phyloP scores from a whole-genome alignment of 1,284 basidiomycete genomes.

The Microbotryomycetes sp. region DNA sequence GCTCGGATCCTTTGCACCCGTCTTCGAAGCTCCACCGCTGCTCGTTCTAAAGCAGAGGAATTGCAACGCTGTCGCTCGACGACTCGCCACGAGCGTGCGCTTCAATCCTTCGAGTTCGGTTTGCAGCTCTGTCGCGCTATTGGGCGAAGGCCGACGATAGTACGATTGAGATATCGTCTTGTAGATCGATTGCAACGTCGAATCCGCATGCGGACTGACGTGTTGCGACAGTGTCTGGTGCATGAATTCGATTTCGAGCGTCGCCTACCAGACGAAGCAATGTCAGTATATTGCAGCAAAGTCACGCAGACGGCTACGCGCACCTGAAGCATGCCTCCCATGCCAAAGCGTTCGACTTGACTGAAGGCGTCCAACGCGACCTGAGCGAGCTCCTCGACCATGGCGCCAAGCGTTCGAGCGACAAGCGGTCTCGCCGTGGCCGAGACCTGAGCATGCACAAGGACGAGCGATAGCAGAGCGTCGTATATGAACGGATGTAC shows the following conservation, averaged over 20 bases:
- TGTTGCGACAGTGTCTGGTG: slow-evolving; percentile 89
- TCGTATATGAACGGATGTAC: slow-evolving; percentile 93
- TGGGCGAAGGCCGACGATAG: slow-evolving; percentile 52
- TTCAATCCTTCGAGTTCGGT: slow-evolving; percentile 85
- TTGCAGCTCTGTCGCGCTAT: slow-evolving; percentile 42
- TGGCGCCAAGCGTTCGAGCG: slow-evolving; percentile 66
- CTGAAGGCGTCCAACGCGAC: slow-evolving; percentile 77
- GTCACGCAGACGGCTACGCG: slow-evolving; percentile 38
- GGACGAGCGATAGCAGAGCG: slow-evolving; percentile 76
- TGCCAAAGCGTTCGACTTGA: slow-evolving; percentile 80
- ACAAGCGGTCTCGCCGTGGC: slow-evolving; percentile 69
- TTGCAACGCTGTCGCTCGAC: slow-evolving; percentile 85
- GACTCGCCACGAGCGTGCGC: slow-evolving; percentile 74
- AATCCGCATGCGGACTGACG: slow-evolving; percentile 69
- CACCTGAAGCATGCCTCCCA: slow-evolving; percentile 96
- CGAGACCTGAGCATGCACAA: slow-evolving; percentile 84
- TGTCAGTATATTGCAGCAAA: background rate
- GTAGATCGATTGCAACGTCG: slow-evolving; percentile 81
- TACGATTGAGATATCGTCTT: slow-evolving; percentile 90
- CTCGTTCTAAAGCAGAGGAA: slow-evolving; percentile 60
- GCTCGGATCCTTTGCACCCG: too few species aligned
- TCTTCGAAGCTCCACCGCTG: background rate
- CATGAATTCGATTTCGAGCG: slow-evolving; percentile 97
- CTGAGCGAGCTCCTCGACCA: slow-evolving; percentile 74
- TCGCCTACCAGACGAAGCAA: slow-evolving; percentile 56